These are phyloP conservation scores for Hibiscus mutabilis DNA, from an alignment of 345 rosid genomes.

Conservation along the genomic window DNA sequence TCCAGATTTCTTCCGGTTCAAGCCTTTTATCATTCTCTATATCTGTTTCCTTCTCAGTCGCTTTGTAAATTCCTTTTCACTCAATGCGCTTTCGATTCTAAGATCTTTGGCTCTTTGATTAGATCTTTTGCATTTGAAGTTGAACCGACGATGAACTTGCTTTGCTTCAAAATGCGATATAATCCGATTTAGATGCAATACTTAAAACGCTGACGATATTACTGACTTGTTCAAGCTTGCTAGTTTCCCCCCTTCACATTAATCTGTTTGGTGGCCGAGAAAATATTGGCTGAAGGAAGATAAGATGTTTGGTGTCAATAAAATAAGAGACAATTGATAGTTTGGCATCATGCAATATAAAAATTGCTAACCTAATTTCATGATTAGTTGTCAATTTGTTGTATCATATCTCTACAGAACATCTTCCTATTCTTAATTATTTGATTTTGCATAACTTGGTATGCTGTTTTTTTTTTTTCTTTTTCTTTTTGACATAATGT, in stretches of 20 bases:
- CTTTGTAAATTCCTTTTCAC: neutral
- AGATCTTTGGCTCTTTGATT: constrained; percentile 15
- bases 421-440: constrained; percentile 1
- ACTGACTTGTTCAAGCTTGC: neutral
- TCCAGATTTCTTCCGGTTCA: constrained; percentile 14
- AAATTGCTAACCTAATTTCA: constrained; percentile 2
- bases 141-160: neutral
- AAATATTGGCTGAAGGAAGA: neutral
- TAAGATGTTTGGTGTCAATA: neutral
- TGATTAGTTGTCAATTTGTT: neutral
- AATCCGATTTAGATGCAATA: neutral
- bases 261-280: constrained; percentile 13
- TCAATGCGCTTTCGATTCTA: constrained; percentile 7
- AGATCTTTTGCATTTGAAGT: constrained; percentile 17
- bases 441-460: neutral
- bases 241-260: neutral
- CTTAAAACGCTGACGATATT: constrained; percentile 5
- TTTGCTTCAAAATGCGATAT: neutral
- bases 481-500: neutral
- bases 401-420: constrained; percentile 14
- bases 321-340: neutral
- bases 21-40: neutral
- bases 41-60: neutral
- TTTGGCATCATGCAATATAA: constrained; percentile 6
- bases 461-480: neutral